Evolutionary conservation across 1,284 basidiomycete genomes (phyloP).

Genomic region (Sphagnurus paluster): DNA sequence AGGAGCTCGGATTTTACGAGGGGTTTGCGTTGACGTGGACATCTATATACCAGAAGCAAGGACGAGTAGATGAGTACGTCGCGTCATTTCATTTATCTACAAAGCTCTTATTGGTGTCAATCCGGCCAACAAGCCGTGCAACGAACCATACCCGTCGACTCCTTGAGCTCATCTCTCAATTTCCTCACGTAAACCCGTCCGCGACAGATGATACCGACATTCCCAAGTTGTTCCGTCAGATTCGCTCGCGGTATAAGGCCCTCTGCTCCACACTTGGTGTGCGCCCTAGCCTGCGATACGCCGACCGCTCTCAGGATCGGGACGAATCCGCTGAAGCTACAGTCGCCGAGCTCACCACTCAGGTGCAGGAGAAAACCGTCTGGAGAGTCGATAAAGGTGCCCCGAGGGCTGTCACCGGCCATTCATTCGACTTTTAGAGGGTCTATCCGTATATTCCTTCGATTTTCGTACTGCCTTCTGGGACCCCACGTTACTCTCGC

Average conservation of each 20-base stretch:
- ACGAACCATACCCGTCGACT: constrained; percentile 67
- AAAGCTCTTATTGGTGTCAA: neutral
- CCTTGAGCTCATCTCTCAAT: constrained; percentile 70
- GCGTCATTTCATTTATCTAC: neutral
- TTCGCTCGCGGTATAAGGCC: constrained; percentile 85
- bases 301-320: constrained; percentile 22
- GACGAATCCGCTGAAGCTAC: constrained; percentile 15
- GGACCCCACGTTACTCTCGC: neutral
- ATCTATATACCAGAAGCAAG: constrained; percentile 41
- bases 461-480: neutral
- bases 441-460: too few species aligned
- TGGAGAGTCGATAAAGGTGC: constrained; percentile 18
- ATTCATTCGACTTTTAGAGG: constrained; percentile 14
- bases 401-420: constrained; percentile 8
- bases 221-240: constrained; percentile 75
- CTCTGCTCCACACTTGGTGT: constrained; percentile 85
- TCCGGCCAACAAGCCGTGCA: constrained; percentile 47
- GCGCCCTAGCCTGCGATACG: constrained; percentile 56
- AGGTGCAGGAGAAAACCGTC: constrained; percentile 5
- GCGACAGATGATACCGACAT: constrained; percentile 64
- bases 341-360: constrained; percentile 5
- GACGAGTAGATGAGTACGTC: constrained; percentile 48
- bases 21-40: constrained; percentile 81
- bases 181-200: constrained; percentile 77
- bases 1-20: constrained; percentile 92